These are phyloP conservation scores for Paramecium caudatum DNA, from an alignment of 73 alveolate genomes.

Conservation along the genomic window DNA sequence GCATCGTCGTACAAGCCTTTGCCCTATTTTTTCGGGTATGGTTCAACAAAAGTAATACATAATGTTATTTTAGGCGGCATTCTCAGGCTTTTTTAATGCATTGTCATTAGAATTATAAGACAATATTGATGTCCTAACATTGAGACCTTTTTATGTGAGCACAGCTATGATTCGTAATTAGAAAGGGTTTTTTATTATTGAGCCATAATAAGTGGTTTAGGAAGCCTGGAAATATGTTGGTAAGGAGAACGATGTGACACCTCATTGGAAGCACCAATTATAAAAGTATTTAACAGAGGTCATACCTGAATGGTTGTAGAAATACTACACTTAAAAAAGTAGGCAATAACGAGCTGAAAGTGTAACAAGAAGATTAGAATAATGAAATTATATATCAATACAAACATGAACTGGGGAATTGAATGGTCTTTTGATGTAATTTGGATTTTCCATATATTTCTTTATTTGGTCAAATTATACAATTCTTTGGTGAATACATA, in stretches of 20 bases:
- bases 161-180: neutral
- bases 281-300: neutral
- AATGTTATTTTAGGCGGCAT: neutral
- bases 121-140: constrained; percentile 4
- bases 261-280: constrained; percentile 27
- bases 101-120: constrained; percentile 31
- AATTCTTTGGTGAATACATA: constrained; percentile 20
- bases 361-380: neutral
- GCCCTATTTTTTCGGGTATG: constrained; percentile 30
- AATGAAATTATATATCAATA: neutral
- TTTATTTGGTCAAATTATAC: neutral
- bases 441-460: constrained; percentile 34
- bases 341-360: constrained; percentile 36
- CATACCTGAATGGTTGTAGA: neutral
- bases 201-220: constrained; percentile 1
- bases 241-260: neutral
- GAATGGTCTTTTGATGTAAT: constrained; percentile 27
- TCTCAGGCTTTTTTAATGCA: neutral
- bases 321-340: neutral
- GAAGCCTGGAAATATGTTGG: constrained; percentile 1
- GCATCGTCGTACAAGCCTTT: neutral
- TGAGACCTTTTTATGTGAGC: constrained; percentile 27
- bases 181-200: neutral
- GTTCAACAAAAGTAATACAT: constrained; percentile 20
- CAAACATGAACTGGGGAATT: no score